Percentiles rank a stretch among this genome's conserved stretches.
Conservation (phyloP, 371 early-diverging fungal species). For the Saksenaea oblongispora region DNA sequence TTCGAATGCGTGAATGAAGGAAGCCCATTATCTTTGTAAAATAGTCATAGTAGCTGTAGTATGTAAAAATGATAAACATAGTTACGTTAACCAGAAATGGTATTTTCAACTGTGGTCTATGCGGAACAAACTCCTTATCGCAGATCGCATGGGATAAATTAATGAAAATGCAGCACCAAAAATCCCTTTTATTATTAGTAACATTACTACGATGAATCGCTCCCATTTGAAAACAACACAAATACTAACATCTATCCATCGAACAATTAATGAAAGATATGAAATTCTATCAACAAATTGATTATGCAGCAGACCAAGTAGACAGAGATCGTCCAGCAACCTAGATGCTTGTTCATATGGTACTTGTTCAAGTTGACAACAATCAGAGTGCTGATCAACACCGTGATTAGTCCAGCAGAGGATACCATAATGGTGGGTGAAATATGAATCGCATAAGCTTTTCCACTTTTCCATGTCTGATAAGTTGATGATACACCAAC, state of each 20-base stretch:
- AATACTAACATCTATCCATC: too few relatives aligned
- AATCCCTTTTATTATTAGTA: too few relatives aligned
- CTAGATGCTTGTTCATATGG: constrained; percentile 45
- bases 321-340: constrained; percentile 56
- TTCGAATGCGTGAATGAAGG: neutral
- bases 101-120: too few relatives aligned
- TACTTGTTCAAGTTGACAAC: constrained; percentile 56
- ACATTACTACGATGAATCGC: too few relatives aligned
- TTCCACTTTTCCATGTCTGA: constrained; percentile 45
- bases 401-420: constrained; percentile 48
- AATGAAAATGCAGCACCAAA: too few relatives aligned
- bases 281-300: constrained; percentile 53
- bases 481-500: constrained; percentile 72
- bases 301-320: constrained; percentile 51
- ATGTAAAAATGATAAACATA: too few relatives aligned
- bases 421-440: constrained; percentile 62
- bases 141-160: too few relatives aligned
- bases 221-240: too few relatives aligned
- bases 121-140: too few relatives aligned
- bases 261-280: constrained; percentile 9
- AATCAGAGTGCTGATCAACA: constrained; percentile 50
- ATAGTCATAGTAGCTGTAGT: neutral
- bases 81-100: too few relatives aligned
- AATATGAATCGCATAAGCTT: constrained; percentile 46
- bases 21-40: neutral